Evolutionary conservation across 2,329 filamentous ascomycete species (phyloP).

Genomic region (Escovopsis sp.): DNA sequence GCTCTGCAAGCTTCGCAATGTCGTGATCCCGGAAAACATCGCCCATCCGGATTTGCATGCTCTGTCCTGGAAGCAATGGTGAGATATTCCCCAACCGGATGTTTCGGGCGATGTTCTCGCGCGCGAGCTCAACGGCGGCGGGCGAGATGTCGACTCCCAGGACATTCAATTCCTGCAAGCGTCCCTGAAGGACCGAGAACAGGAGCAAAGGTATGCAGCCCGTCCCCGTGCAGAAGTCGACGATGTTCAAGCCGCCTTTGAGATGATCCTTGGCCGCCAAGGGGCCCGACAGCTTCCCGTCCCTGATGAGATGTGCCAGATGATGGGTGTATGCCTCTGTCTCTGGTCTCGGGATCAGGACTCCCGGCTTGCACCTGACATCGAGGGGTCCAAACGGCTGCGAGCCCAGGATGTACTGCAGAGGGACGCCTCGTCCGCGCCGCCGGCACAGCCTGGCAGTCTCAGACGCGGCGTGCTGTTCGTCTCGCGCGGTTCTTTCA

Average conservation of each 20-base stretch:
- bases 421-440: slow-evolving; percentile 50
- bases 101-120: slow-evolving; percentile 46
- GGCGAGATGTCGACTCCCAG: slow-evolving; percentile 61
- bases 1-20: slow-evolving; percentile 13
- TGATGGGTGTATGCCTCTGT: slow-evolving; percentile 54
- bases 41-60: slow-evolving; percentile 30
- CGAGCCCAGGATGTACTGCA: slow-evolving; percentile 80
- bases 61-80: slow-evolving; percentile 8
- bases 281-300: slow-evolving; percentile 5
- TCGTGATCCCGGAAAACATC: slow-evolving; percentile 34
- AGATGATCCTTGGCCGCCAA: slow-evolving; percentile 1
- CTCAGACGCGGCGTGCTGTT: slow-evolving; percentile 5
- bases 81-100: slow-evolving; percentile 12
- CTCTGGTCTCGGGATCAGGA: slow-evolving; percentile 74
- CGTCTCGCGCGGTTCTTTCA: slow-evolving; percentile 13
- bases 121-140: slow-evolving; percentile 49
- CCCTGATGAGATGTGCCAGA: slow-evolving; percentile 32
- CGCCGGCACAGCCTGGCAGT: slow-evolving; percentile 30
- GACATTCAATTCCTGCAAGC: slow-evolving; percentile 31
- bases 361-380: slow-evolving; percentile 59
- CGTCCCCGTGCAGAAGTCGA: slow-evolving; percentile 83
- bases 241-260: slow-evolving; percentile 36
- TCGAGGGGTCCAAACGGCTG: slow-evolving; percentile 81
- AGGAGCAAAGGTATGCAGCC: slow-evolving; percentile 79
- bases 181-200: slow-evolving; percentile 40